Evolutionary conservation across 345 rosid species (phyloP).

Genomic region (Raphanus sativus): DNA sequence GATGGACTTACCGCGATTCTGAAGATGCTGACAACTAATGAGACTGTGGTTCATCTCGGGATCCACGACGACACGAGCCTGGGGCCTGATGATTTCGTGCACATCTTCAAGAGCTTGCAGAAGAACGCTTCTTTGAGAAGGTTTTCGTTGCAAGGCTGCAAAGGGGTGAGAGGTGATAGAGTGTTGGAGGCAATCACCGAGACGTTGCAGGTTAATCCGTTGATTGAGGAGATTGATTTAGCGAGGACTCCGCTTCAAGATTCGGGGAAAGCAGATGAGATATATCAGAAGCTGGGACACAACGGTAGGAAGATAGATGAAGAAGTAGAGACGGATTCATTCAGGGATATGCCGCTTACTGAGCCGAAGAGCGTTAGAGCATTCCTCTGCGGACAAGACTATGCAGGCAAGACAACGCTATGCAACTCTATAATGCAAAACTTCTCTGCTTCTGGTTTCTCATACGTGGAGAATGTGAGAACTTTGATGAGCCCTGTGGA

Average conservation of each 20-base stretch:
- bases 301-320: constrained; percentile 58
- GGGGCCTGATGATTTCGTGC: constrained; percentile 71
- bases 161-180: constrained; percentile 72
- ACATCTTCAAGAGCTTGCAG: constrained; percentile 67
- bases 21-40: constrained; percentile 74
- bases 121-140: constrained; percentile 70
- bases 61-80: constrained; percentile 71
- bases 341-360: constrained; percentile 83
- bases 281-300: constrained; percentile 76
- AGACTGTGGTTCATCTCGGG: constrained; percentile 61
- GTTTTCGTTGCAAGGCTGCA: constrained; percentile 85
- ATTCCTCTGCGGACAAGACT: constrained; percentile 94
- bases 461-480: constrained; percentile 77
- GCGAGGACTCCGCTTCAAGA: constrained; percentile 71
- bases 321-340: constrained; percentile 57
- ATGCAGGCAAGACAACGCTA: constrained; percentile 84
- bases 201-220: constrained; percentile 80
- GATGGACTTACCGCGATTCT: constrained; percentile 78
- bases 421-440: constrained; percentile 70
- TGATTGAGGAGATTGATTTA: constrained; percentile 84
- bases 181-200: constrained; percentile 67
- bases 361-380: constrained; percentile 82
- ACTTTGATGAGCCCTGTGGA: constrained; percentile 80
- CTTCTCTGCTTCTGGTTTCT: constrained; percentile 66
- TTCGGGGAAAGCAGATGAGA: constrained; percentile 66